Conservation (phyloP, 176 grass and related monocot genomes). For the Musa beccarii region DNA sequence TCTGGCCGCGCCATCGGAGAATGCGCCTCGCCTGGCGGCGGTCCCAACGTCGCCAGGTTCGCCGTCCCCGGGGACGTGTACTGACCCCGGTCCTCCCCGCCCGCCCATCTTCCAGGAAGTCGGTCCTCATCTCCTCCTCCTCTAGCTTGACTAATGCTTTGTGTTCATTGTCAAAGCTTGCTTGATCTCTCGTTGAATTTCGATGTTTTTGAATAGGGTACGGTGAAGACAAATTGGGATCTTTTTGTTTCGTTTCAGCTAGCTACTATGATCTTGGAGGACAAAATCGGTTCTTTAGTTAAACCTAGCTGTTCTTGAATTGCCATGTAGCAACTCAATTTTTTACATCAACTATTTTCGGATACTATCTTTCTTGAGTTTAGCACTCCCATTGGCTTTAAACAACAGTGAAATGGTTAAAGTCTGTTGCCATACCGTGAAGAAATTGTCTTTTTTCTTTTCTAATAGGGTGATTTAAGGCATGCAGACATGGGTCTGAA, state of each 20-base stretch:
- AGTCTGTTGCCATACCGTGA: no score
- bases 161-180: background rate
- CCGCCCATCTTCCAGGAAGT: background rate
- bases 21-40: background rate
- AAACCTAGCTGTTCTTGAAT: background rate
- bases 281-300: background rate
- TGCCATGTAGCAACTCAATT: background rate
- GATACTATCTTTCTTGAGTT: background rate
- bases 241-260: background rate
- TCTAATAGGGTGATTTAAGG: no score
- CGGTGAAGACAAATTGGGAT: background rate
- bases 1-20: background rate
- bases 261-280: background rate
- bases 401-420: background rate
- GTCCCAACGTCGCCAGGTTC: background rate
- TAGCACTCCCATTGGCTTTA: background rate
- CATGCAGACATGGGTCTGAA: no score
- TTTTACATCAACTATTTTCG: background rate
- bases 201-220: background rate
- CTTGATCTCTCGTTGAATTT: background rate
- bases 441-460: no score
- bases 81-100: background rate
- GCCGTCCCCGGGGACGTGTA: background rate
- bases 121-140: background rate
- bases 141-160: background rate